Evolutionary conservation across 306 rosid genomes (phyloP).

Genomic region (Fragaria nilgerrensis): DNA sequence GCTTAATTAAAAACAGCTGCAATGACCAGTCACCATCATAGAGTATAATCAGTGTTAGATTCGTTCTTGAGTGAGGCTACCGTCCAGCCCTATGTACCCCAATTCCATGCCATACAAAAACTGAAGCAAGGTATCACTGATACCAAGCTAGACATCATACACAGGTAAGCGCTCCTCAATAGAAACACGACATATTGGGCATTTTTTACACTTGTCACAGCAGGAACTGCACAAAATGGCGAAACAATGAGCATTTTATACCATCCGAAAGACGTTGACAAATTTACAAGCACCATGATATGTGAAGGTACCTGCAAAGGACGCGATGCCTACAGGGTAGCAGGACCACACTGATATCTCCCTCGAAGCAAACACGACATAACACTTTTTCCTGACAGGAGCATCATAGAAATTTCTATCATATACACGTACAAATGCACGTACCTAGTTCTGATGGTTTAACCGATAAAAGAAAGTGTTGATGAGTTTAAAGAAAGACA

Average conservation of each 20-base stretch:
- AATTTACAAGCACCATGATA: neutral
- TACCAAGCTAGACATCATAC: conserved; percentile 74
- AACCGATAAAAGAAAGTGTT: neutral
- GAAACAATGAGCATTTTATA: conserved; percentile 20
- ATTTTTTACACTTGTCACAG: conserved; percentile 77
- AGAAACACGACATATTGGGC: conserved; percentile 80
- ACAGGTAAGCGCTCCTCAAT: conserved; percentile 79
- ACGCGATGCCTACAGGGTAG: conserved; percentile 93
- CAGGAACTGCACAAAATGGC: conserved; percentile 58
- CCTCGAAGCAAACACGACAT: conserved; percentile 90
- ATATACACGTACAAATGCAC: neutral
- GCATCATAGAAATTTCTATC: conserved; percentile 1
- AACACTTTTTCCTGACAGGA: conserved; percentile 81
- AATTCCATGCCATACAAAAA: conserved; percentile 30
- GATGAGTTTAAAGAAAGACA: neutral
- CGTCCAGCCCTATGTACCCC: conserved; percentile 30
- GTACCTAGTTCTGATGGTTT: neutral
- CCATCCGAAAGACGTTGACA: neutral
- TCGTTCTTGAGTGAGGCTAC: conserved; percentile 23
- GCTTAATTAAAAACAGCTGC: conserved; percentile 28
- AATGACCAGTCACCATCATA: conserved; percentile 20
- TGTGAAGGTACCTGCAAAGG: conserved; percentile 70
- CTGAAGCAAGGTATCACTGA: conserved; percentile 20
- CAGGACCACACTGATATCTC: conserved; percentile 81
- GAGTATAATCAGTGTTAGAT: conserved; percentile 32